phyloP scores from a whole-genome alignment of 345 rosid species.

The Laguncularia racemosa region DNA sequence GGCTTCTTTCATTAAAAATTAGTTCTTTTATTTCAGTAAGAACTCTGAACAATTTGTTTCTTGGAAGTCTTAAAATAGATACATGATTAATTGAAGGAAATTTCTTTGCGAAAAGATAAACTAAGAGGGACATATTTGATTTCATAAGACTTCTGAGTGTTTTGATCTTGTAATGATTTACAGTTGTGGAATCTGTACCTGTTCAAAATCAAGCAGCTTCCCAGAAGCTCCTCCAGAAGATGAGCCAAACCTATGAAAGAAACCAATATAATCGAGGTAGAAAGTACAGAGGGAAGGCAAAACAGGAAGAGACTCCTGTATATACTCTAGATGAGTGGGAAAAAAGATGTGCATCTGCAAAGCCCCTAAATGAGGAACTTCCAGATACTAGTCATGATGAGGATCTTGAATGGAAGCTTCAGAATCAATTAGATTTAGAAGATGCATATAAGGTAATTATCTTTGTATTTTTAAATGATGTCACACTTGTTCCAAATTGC shows the following conservation, averaged over 20 bases:
- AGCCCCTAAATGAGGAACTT: constrained; percentile 19
- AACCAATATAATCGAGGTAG: constrained; percentile 35
- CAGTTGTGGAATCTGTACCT: constrained; percentile 65
- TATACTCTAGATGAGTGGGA: constrained; percentile 76
- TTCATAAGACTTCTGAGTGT: no score
- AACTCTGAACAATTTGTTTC: no score
- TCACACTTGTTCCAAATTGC: not conserved
- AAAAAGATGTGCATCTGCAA: constrained; percentile 37
- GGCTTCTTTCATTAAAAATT: no score
- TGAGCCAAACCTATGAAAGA: constrained; percentile 39
- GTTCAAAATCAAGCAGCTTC: constrained; percentile 94
- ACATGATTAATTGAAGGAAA: no score
- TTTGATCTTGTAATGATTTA: constrained; percentile 3
- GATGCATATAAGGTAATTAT: constrained; percentile 48
- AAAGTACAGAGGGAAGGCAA: constrained; percentile 46
- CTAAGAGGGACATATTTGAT: no score
- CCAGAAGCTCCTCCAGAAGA: constrained; percentile 77
- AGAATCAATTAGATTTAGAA: constrained; percentile 71
- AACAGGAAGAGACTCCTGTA: constrained; percentile 46
- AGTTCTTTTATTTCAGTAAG: no score
- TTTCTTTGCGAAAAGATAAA: no score
- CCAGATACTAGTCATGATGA: constrained; percentile 53
- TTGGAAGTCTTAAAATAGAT: no score
- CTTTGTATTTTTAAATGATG: constrained; percentile 9
- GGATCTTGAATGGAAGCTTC: constrained; percentile 83